These are phyloP conservation scores for Neofusicoccum laricinum DNA, from an alignment of 2,329 filamentous ascomycete genomes.

Conservation along the genomic window DNA sequence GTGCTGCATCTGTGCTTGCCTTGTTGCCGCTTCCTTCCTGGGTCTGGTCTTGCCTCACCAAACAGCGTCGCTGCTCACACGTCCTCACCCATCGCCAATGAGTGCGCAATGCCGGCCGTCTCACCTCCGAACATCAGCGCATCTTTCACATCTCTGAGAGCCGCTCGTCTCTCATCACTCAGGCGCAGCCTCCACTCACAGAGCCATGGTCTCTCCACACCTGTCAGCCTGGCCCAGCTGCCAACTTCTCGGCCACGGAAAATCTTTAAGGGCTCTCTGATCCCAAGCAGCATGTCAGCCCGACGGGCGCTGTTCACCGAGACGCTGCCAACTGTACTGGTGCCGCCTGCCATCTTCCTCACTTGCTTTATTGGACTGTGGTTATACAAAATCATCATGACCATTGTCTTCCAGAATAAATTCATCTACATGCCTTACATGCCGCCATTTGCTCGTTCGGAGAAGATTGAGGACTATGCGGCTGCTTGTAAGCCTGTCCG, in stretches of 20 bases:
- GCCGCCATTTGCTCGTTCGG: conserved; percentile 65
- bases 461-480: conserved; percentile 64
- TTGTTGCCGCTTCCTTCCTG: too few relatives aligned
- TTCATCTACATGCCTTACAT: conserved; percentile 79
- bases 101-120: neutral
- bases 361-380: conserved; percentile 65
- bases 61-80: neutral
- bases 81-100: neutral
- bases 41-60: neutral
- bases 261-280: neutral
- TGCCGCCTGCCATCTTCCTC: conserved; percentile 65
- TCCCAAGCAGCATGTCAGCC: neutral
- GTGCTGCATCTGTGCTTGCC: neutral
- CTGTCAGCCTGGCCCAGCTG: neutral
- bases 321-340: conserved; percentile 46
- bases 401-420: conserved; percentile 74
- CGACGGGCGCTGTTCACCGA: conserved; percentile 22
- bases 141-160: neutral
- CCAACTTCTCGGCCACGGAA: neutral
- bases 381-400: conserved; percentile 65
- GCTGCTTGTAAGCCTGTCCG: conserved; percentile 57
- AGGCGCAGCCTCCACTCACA: neutral
- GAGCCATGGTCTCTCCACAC: neutral
- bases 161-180: neutral
- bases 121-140: neutral